These are phyloP conservation scores for Ganoderma leucocontextum DNA, from an alignment of 1,284 basidiomycete species.

Conservation along the genomic window DNA sequence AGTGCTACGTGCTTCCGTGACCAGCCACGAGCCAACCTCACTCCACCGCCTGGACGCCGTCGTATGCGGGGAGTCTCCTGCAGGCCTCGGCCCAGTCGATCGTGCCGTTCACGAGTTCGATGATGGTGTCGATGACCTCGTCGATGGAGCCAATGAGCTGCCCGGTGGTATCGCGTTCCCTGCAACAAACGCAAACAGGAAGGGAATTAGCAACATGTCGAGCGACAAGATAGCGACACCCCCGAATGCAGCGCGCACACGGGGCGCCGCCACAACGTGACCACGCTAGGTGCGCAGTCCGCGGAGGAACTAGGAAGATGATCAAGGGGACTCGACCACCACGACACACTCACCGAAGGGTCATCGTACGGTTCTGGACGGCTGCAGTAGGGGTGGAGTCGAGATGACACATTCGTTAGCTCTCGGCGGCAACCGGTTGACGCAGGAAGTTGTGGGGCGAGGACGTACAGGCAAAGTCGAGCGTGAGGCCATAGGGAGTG, in stretches of 20 bases:
- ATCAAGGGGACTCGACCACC: not conserved
- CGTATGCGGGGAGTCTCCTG: conserved; percentile 79
- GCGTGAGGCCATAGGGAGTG: conserved; percentile 95
- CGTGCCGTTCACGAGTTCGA: conserved; percentile 76
- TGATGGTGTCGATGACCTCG: conserved; percentile 86
- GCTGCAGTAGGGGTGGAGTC: conserved; percentile 52
- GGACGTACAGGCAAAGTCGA: conserved; percentile 95
- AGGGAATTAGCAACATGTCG: conserved; percentile 7
- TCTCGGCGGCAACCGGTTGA: conserved; percentile 19
- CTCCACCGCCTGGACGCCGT: conserved; percentile 89
- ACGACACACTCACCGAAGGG: conserved; percentile 71
- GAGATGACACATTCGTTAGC: conserved; percentile 31
- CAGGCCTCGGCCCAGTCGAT: conserved; percentile 86
- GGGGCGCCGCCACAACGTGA: not conserved
- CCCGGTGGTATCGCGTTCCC: conserved; percentile 93
- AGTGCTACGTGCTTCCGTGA: not conserved
- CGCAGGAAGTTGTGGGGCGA: conserved; percentile 26
- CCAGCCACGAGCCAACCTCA: conserved; percentile 31
- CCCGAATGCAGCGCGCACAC: not conserved
- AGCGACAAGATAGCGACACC: not conserved
- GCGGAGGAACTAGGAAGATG: not conserved
- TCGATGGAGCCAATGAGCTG: conserved; percentile 95
- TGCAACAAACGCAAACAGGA: conserved; percentile 40
- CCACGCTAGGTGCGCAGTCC: conserved; percentile 6
- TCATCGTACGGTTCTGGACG: conserved; percentile 88